A percentile compares a stretch with the other conserved stretches of the same genome.
Conservation (phyloP, 116 monocot genomes). For the Iris pallida region DNA sequence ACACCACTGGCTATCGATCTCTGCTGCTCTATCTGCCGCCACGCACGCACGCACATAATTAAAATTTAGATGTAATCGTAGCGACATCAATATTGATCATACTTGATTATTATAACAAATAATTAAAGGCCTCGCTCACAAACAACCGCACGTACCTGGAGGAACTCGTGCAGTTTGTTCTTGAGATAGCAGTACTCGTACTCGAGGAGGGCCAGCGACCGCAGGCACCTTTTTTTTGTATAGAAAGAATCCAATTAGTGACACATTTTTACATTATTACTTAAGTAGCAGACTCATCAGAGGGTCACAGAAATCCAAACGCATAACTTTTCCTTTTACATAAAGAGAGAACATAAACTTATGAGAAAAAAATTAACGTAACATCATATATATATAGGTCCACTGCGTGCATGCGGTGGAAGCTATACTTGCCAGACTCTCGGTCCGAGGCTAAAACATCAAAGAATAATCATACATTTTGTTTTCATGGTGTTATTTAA, state of each 20-base stretch:
- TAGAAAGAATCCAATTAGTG: background rate
- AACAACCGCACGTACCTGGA: constrained; percentile 20
- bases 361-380: too few relatives aligned
- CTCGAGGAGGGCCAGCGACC: constrained; percentile 25
- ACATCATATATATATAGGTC: too few relatives aligned
- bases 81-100: background rate
- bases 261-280: background rate
- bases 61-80: background rate
- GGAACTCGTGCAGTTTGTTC: constrained; percentile 35
- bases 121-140: background rate
- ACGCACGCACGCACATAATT: too few relatives aligned
- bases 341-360: too few relatives aligned
- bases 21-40: constrained; percentile 8
- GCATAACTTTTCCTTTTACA: too few relatives aligned
- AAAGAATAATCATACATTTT: too few relatives aligned
- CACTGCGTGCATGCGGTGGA: too few relatives aligned
- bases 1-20: constrained; percentile 8
- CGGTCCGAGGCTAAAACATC: too few relatives aligned
- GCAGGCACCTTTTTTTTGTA: constrained; percentile 17
- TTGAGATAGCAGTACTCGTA: constrained; percentile 48
- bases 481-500: too few relatives aligned
- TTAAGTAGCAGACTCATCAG: background rate
- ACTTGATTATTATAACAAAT: background rate
- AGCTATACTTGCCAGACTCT: too few relatives aligned
- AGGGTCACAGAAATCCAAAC: background rate